Conservation (phyloP, 2,329 filamentous ascomycete genomes). For the Stemphylium beticola region DNA sequence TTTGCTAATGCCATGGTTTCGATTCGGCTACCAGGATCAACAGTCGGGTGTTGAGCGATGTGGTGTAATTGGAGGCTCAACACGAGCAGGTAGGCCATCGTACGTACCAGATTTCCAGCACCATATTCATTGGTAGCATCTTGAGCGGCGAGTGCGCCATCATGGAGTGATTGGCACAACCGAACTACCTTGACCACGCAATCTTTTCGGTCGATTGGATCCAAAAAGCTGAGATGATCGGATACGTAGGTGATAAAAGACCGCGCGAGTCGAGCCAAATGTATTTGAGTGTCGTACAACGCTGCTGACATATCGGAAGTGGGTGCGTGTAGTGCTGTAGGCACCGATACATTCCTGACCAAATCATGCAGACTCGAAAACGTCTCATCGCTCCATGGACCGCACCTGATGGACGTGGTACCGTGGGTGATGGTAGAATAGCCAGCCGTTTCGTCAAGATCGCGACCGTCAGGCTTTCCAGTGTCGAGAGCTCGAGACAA, state of each 20-base stretch:
- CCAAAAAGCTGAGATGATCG: slow-evolving; percentile 58
- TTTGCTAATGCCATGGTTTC: slow-evolving; percentile 43
- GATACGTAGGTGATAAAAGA: slow-evolving; percentile 59
- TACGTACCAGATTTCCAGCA: slow-evolving; percentile 12
- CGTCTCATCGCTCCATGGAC: slow-evolving; percentile 63
- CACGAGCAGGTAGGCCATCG: slow-evolving; percentile 40
- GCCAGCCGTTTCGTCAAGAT: slow-evolving; percentile 54
- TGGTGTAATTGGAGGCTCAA: slow-evolving; percentile 37
- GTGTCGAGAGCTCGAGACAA: slow-evolving; percentile 54
- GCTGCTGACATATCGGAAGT: background rate
- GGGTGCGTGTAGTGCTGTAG: background rate
- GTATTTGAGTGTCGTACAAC: slow-evolving; percentile 5
- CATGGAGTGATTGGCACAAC: slow-evolving; percentile 48
- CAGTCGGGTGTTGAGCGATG: slow-evolving; percentile 37
- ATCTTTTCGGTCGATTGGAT: slow-evolving; percentile 59
- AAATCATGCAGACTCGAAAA: slow-evolving; percentile 47
- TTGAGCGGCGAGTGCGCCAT: slow-evolving; percentile 27
- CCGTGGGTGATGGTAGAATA: slow-evolving; percentile 48
- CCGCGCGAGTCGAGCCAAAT: slow-evolving; percentile 44
- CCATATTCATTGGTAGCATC: background rate
- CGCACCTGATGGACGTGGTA: slow-evolving; percentile 53
- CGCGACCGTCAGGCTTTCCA: slow-evolving; percentile 26
- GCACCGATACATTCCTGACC: slow-evolving; percentile 12
- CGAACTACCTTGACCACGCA: slow-evolving; percentile 54
- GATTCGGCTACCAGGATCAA: slow-evolving; percentile 15